Evolutionary conservation across 495 filamentous ascomycete species (phyloP).

Genomic region (Podospora pseudoanserina): DNA sequence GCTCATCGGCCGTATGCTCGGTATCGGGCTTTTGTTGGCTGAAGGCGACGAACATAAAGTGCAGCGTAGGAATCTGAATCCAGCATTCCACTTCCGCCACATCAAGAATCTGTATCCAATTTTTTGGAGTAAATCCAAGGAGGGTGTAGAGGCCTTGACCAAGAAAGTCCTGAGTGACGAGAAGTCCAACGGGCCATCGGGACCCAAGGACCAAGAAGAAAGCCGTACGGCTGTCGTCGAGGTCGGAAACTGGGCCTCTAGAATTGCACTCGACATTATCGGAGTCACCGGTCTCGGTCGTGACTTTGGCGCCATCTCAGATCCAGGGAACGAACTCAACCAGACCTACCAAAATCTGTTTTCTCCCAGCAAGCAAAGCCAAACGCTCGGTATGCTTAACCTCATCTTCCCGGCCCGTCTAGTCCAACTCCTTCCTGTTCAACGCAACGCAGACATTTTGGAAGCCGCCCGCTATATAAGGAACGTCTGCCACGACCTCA

Average conservation of each 20-base stretch:
- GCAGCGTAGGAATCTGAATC: conserved; percentile 76
- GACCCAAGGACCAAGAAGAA: conserved; percentile 36
- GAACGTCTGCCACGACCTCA: conserved; percentile 58
- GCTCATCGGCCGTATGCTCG: conserved; percentile 62
- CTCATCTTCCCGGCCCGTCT: conserved; percentile 50
- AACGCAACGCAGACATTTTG: conserved; percentile 60
- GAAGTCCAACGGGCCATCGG: conserved; percentile 23
- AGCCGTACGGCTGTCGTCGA: conserved; percentile 53
- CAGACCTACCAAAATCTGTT: conserved; percentile 64
- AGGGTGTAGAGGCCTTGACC: conserved; percentile 48
- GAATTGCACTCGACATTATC: conserved; percentile 83
- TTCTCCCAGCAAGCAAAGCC: conserved; percentile 37
- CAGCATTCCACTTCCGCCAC: conserved; percentile 81
- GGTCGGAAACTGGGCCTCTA: conserved; percentile 62
- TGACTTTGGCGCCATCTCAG: conserved; percentile 68
- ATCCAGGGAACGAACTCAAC: conserved; percentile 61
- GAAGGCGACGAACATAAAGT: conserved; percentile 84
- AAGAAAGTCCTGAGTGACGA: conserved; percentile 22
- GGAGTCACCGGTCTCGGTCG: conserved; percentile 75
- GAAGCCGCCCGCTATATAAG: conserved; percentile 57
- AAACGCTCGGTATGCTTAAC: conserved; percentile 43
- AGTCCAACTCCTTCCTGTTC: conserved; percentile 54
- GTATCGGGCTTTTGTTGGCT: conserved; percentile 72
- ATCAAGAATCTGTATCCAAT: conserved; percentile 80
- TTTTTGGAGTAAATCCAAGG: conserved; percentile 70